Conservation (phyloP, 805 yeast genomes). For the Candida boidinii region DNA sequence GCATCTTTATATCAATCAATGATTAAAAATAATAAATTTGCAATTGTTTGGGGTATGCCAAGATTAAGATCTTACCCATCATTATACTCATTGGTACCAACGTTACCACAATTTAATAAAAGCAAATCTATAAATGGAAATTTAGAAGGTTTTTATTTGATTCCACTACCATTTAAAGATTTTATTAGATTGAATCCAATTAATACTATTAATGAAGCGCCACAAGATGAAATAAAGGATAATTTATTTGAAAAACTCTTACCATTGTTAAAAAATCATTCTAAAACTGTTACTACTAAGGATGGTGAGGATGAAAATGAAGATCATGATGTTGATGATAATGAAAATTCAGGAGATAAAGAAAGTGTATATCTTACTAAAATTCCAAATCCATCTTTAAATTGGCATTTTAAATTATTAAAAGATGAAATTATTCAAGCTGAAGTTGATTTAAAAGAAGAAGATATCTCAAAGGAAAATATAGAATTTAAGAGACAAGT, state of each 20-base stretch:
- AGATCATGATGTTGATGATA: too few relatives aligned
- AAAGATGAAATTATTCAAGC: slow-evolving; percentile 60
- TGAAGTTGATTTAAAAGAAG: slow-evolving; percentile 20
- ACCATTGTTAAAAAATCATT: slow-evolving; percentile 7
- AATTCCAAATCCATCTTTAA: slow-evolving; percentile 50
- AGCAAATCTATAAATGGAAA: slow-evolving; percentile 14
- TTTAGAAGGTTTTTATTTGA: slow-evolving; percentile 68
- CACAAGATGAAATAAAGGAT: too few relatives aligned
- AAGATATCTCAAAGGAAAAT: neutral
- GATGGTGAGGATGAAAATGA: too few relatives aligned
- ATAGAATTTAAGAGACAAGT: slow-evolving; percentile 9
- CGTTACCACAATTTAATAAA: too few relatives aligned
- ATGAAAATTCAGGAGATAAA: too few relatives aligned
- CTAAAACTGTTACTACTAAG: too few relatives aligned
- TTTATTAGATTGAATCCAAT: slow-evolving; percentile 63
- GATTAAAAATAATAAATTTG: slow-evolving; percentile 41
- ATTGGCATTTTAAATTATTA: slow-evolving; percentile 56
- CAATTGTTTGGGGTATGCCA: slow-evolving; percentile 65
- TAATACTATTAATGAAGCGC: too few relatives aligned
- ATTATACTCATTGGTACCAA: slow-evolving; percentile 53
- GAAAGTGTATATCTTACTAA: slow-evolving; percentile 31
- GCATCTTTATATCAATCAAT: slow-evolving; percentile 59
- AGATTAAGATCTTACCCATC: slow-evolving; percentile 46
- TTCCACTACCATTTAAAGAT: slow-evolving; percentile 65
- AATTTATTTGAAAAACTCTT: slow-evolving; percentile 15